phyloP scores from a whole-genome alignment of 257 asterid species.

The Gentiana dahurica region DNA sequence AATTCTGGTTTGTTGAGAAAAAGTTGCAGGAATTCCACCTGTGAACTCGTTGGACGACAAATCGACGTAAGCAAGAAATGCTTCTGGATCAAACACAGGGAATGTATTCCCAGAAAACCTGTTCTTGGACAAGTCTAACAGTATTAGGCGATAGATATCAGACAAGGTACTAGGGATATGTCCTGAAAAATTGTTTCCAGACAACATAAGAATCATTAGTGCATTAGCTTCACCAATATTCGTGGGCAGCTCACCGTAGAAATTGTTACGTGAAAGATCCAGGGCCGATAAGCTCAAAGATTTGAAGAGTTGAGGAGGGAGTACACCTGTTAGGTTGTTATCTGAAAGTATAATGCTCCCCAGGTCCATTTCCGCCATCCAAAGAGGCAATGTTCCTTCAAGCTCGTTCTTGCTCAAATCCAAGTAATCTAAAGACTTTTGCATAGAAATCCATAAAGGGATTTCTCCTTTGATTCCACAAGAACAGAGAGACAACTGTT shows the following conservation, averaged over 20 bases:
- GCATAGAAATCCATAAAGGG: slow-evolving; percentile 19
- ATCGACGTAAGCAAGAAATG: slow-evolving; percentile 20
- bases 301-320: slow-evolving; percentile 19
- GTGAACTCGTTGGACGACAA: slow-evolving; percentile 22
- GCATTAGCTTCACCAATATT: slow-evolving; percentile 19
- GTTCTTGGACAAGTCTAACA: slow-evolving; percentile 23
- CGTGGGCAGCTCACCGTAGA: slow-evolving; percentile 17
- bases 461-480: slow-evolving; percentile 19
- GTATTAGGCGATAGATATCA: slow-evolving; percentile 12
- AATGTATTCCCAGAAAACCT: slow-evolving; percentile 20
- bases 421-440: slow-evolving; percentile 15
- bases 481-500: slow-evolving; percentile 15
- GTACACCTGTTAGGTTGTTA: slow-evolving; percentile 20
- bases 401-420: slow-evolving; percentile 24
- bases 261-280: slow-evolving; percentile 19
- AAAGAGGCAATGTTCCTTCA: slow-evolving; percentile 16
- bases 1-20: slow-evolving; percentile 14
- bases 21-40: slow-evolving; percentile 19
- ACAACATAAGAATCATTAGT: slow-evolving; percentile 19
- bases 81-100: slow-evolving; percentile 16
- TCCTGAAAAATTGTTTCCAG: slow-evolving; percentile 22
- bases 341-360: slow-evolving; percentile 21
- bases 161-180: slow-evolving; percentile 19
- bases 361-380: slow-evolving; percentile 24
- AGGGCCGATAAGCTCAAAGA: slow-evolving; percentile 17